Evolutionary conservation across 805 yeast genomes (phyloP).

Genomic region (Candida boleticola): DNA sequence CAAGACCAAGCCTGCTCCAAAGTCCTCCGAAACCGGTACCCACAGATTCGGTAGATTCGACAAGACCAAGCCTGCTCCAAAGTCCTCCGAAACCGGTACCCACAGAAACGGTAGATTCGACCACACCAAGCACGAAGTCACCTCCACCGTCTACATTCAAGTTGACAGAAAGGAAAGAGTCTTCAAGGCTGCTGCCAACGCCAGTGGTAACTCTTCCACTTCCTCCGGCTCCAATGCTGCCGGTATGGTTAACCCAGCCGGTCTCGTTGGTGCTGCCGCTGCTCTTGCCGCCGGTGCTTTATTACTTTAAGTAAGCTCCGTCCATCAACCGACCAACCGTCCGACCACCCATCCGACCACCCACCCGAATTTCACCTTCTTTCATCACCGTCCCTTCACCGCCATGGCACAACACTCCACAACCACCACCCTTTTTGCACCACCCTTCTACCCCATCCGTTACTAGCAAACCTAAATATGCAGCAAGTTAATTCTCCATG

Average conservation of each 20-base stretch:
- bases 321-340: neutral
- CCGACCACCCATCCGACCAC: neutral
- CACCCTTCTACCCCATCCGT: too few relatives aligned
- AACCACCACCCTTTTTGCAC: too few relatives aligned
- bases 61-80: constrained; percentile 33
- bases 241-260: constrained; percentile 20
- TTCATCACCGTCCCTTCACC: neutral
- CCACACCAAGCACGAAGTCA: constrained; percentile 33
- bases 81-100: constrained; percentile 30
- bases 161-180: constrained; percentile 8
- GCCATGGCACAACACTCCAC: too few relatives aligned
- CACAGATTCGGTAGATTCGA: constrained; percentile 31
- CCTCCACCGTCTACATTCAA: constrained; percentile 24
- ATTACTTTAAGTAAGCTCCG: constrained; percentile 22
- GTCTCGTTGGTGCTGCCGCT: constrained; percentile 34
- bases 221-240: constrained; percentile 17
- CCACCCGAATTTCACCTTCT: neutral
- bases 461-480: too few relatives aligned
- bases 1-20: constrained; percentile 33
- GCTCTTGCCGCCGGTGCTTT: constrained; percentile 52
- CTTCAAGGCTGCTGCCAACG: constrained; percentile 14
- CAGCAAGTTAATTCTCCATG: too few relatives aligned
- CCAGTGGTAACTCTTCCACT: constrained; percentile 11
- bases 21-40: constrained; percentile 30
- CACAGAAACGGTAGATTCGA: constrained; percentile 35